phyloP scores from a whole-genome alignment of 208 protist genomes.

The Wallacemonas sp. region DNA sequence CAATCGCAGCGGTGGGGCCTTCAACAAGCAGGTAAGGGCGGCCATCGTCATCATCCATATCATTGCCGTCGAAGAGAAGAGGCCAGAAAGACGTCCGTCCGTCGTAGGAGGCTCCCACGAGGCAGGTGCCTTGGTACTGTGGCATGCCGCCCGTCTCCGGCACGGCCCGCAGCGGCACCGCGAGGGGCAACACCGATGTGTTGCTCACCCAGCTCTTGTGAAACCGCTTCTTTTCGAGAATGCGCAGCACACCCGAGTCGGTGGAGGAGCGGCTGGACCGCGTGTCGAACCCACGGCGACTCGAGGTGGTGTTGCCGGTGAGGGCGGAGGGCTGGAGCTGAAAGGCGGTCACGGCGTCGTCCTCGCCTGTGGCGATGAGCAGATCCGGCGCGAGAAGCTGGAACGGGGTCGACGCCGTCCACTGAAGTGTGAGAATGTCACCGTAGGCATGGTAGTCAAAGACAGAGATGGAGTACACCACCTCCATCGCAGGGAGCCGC shows the following conservation, averaged over 20 bases:
- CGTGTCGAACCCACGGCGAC: slow-evolving; percentile 14
- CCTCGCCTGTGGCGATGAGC: slow-evolving; percentile 68
- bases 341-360: slow-evolving; percentile 79
- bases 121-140: slow-evolving; percentile 36
- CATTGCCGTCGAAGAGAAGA: slow-evolving; percentile 25
- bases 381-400: slow-evolving; percentile 58
- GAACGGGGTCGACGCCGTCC: slow-evolving; percentile 42
- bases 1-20: slow-evolving; percentile 39
- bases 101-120: slow-evolving; percentile 78
- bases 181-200: slow-evolving; percentile 48
- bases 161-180: slow-evolving; percentile 21
- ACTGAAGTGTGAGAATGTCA: slow-evolving; percentile 61
- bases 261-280: slow-evolving; percentile 21
- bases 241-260: slow-evolving; percentile 24
- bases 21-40: slow-evolving; percentile 38
- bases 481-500: slow-evolving; percentile 50
- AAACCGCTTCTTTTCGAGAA: slow-evolving; percentile 60
- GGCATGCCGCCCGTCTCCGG: slow-evolving; percentile 39
- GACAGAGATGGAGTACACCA: slow-evolving; percentile 38
- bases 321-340: slow-evolving; percentile 34
- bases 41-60: slow-evolving; percentile 7
- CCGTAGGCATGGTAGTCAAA: slow-evolving; percentile 74
- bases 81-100: slow-evolving; percentile 80
- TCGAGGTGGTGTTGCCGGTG: slow-evolving; percentile 1
- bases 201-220: slow-evolving; percentile 78